Percentiles rank a stretch among this genome's conserved stretches.
Evolutionary conservation across 208 protist genomes (phyloP).

Genomic region (Willaertia magna): DNA sequence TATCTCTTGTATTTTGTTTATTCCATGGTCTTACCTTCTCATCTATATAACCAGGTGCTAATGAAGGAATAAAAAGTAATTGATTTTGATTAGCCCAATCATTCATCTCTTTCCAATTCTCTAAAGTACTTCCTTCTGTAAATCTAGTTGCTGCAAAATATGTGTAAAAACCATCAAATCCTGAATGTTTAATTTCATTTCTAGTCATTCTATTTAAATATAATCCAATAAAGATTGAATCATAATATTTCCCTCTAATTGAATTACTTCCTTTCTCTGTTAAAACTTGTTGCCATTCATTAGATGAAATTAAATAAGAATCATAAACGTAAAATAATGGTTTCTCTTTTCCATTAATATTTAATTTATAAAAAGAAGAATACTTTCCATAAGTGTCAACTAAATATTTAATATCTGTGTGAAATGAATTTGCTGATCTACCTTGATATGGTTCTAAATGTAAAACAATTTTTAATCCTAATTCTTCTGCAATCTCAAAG

Average conservation of each 20-base stretch:
- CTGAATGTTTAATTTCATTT: neutral
- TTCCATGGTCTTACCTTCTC: slow-evolving; percentile 41
- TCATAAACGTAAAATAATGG: slow-evolving; percentile 40
- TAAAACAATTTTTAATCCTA: slow-evolving; percentile 28
- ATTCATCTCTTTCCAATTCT: slow-evolving; percentile 32
- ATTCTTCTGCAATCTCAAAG: slow-evolving; percentile 15
- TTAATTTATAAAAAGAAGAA: neutral
- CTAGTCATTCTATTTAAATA: neutral
- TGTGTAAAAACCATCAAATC: slow-evolving; percentile 50
- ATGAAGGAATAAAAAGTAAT: slow-evolving; percentile 28
- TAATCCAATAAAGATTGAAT: slow-evolving; percentile 30
- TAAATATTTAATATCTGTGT: slow-evolving; percentile 27
- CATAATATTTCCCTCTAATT: slow-evolving; percentile 25
- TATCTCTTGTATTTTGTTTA: neutral
- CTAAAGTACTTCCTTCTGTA: slow-evolving; percentile 26
- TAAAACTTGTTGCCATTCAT: slow-evolving; percentile 29
- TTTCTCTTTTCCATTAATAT: too few species aligned
- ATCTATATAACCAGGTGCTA: slow-evolving; percentile 51
- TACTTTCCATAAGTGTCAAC: slow-evolving; percentile 15
- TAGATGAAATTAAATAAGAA: slow-evolving; percentile 29
- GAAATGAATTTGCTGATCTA: slow-evolving; percentile 7
- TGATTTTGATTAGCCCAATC: slow-evolving; percentile 2
- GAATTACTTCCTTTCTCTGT: neutral
- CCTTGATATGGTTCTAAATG: slow-evolving; percentile 40
- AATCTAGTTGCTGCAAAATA: slow-evolving; percentile 46